Evolutionary conservation across 345 rosid genomes (phyloP), one percentile per base, ranked within the genome.

Genomic region (Citrus sp.): DNA sequence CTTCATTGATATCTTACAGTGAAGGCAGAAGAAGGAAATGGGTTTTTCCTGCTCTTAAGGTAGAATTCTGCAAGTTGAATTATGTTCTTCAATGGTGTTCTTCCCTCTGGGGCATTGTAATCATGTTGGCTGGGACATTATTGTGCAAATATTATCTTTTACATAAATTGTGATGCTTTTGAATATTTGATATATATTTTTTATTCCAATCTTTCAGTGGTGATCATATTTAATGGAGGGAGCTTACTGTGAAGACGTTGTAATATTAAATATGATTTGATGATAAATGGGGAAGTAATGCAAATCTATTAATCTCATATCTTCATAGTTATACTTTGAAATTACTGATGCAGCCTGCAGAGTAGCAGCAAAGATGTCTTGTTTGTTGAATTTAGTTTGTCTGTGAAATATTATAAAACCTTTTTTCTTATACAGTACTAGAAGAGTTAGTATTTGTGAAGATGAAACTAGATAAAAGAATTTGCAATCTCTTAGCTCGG

Each of bases 1-100:
- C 74, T 78, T 74, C 56, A 8, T 70, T 84, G 77, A 27, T 83
- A 56, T 76, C 62, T 80, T 78, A 60, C 93, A 96, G 99, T 61
- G 97, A 94, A 89, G 99, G 95, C 70, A 92, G 93, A 73, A 86
- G 99, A 76, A 90, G 98, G 84, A 92, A 91, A 79, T 96, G 99
- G 99, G 91, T 89, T 70, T 96, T 96, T 77, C 99, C 98, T 38
- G 88, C 89, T 72, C 93, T 96, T 67, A 81, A 94, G 99, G 98
- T 94, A 89, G 56, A 46, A 40, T 61, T 37, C 35, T 67, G 21
- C 70, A 78, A 76, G 66, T 82, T 54, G 72, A 32, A 62, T 54
- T 62, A 79, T 78, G 25, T 32, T 61, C 75, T 42, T 56, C 25
- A 69, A 74, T 51, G 30, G 35, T 59, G 35, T 73, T 76, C 46